Conservation (phyloP, 306 rosid species). For the Neltuma alba region DNA sequence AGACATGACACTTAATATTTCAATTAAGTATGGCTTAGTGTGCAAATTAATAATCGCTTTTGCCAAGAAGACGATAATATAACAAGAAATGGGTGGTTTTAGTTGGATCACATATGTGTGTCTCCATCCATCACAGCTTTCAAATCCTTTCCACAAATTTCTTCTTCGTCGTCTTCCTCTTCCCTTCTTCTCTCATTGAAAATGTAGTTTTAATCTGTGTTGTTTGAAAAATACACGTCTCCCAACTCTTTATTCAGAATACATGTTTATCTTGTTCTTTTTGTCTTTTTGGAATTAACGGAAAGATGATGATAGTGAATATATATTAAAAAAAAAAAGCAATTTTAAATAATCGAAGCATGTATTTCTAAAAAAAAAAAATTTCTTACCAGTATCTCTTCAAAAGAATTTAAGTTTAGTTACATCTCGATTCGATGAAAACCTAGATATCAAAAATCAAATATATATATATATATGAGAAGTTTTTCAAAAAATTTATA, state of each 20-base stretch:
- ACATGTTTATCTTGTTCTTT: background rate
- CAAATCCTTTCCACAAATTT: constrained; percentile 46
- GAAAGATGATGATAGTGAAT: background rate
- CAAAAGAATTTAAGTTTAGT: no score
- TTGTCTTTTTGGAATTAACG: background rate
- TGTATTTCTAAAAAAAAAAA: background rate
- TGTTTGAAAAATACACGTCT: background rate
- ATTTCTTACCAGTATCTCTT: no score
- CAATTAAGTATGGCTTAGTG: background rate
- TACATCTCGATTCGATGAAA: background rate
- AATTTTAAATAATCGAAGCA: background rate
- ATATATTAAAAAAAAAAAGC: background rate
- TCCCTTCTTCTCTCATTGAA: background rate
- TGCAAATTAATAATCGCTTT: background rate
- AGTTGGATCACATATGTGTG: background rate
- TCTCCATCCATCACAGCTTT: background rate
- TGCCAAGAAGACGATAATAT: background rate
- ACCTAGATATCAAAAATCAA: no score
- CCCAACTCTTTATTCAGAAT: background rate
- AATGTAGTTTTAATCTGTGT: background rate
- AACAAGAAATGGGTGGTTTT: background rate
- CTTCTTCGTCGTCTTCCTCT: background rate
- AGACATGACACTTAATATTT: constrained; percentile 9
- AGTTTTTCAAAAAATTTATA: no score
- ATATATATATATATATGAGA: no score